These are phyloP conservation scores for Cladosporium phlei DNA, from an alignment of 2,329 filamentous ascomycete species.

Conservation along the genomic window DNA sequence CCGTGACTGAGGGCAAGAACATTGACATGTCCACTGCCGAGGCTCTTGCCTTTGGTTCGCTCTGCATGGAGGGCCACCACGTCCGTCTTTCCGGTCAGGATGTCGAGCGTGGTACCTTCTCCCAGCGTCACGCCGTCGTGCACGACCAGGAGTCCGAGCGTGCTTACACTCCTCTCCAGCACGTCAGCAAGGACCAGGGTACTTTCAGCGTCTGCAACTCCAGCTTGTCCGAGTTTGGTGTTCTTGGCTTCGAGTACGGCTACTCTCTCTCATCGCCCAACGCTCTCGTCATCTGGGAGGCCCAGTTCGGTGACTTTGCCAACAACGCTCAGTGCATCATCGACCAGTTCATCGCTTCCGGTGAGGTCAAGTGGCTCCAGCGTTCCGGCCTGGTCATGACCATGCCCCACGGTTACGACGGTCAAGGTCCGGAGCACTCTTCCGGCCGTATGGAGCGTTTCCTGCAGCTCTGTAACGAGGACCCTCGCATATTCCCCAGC, in stretches of 20 bases:
- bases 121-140: conserved; percentile 92
- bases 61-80: conserved; percentile 90
- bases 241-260: conserved; percentile 94
- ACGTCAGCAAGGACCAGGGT: conserved; percentile 85
- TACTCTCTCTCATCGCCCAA: conserved; percentile 97
- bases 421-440: conserved; percentile 96
- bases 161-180: conserved; percentile 87
- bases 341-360: conserved; percentile 96
- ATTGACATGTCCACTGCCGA: conserved; percentile 98
- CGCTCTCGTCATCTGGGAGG: conserved; percentile 98
- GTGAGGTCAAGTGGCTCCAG: conserved; percentile 98
- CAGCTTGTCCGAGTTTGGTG: conserved; percentile 68
- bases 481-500: conserved; percentile 85
- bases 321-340: conserved; percentile 99
- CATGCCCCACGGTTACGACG: conserved; percentile 94
- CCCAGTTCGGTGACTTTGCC: conserved; percentile 98
- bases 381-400: conserved; percentile 94
- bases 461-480: conserved; percentile 94
- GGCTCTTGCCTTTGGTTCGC: conserved; percentile 86
- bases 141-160: conserved; percentile 94
- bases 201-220: conserved; percentile 98
- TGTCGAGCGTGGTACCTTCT: conserved; percentile 98
- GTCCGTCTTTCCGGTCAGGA: conserved; percentile 97
- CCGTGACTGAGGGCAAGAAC: conserved; percentile 82
- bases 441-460: conserved; percentile 96